Percentiles rank a stretch among this genome's conserved stretches.
Evolutionary conservation across 805 yeast species (phyloP).

Genomic region (Spathaspora hagerdaliae): DNA sequence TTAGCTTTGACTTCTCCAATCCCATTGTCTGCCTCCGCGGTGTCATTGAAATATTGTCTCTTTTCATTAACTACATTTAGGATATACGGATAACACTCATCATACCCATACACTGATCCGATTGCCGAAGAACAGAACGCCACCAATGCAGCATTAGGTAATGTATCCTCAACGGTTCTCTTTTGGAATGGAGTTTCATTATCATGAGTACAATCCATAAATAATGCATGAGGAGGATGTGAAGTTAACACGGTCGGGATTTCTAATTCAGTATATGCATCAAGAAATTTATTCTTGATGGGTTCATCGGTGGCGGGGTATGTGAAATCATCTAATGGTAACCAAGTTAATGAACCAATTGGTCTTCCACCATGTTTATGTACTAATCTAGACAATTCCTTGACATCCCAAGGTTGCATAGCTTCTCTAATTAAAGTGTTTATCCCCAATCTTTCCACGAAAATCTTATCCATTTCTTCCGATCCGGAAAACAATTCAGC

Average conservation of each 20-base stretch:
- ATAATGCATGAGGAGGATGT: conserved; percentile 85
- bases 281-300: conserved; percentile 16
- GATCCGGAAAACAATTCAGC: conserved; percentile 95
- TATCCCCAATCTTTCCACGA: conserved; percentile 87
- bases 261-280: conserved; percentile 56
- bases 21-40: conserved; percentile 42
- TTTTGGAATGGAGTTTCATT: conserved; percentile 86
- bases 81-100: conserved; percentile 81
- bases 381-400: conserved; percentile 78
- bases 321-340: conserved; percentile 71
- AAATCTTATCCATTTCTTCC: conserved; percentile 82
- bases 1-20: conserved; percentile 69
- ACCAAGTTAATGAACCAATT: conserved; percentile 82
- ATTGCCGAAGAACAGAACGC: conserved; percentile 90
- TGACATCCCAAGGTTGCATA: conserved; percentile 91
- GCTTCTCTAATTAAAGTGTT: conserved; percentile 91
- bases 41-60: conserved; percentile 53
- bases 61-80: conserved; percentile 77
- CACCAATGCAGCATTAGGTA: conserved; percentile 92
- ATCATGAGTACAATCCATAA: conserved; percentile 98
- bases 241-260: conserved; percentile 64
- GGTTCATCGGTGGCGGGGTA: conserved; percentile 55
- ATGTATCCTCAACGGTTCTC: conserved; percentile 89
- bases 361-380: conserved; percentile 95
- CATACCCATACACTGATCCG: conserved; percentile 92